These are phyloP conservation scores for Bromus sterilis DNA, from an alignment of 176 grass and related monocot genomes.

Conservation along the genomic window DNA sequence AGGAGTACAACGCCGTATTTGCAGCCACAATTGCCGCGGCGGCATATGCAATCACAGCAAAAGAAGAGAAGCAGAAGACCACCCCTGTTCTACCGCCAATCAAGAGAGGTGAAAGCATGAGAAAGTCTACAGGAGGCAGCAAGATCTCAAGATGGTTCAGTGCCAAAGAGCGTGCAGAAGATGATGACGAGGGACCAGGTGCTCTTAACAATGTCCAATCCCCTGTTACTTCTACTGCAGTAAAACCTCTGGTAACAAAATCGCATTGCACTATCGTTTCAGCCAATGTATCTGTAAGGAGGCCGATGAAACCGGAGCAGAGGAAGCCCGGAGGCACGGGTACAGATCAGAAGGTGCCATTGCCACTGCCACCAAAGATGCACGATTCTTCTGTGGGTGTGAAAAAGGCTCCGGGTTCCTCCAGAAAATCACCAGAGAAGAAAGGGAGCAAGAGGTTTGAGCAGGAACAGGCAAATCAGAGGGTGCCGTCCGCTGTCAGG, in stretches of 20 bases:
- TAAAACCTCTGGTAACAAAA: background rate
- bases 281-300: slow-evolving; percentile 34
- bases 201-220: background rate
- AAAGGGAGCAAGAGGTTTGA: slow-evolving; percentile 52
- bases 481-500: slow-evolving; percentile 19
- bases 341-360: slow-evolving; percentile 11
- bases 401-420: slow-evolving; percentile 47
- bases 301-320: slow-evolving; percentile 22
- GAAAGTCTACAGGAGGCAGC: slow-evolving; percentile 38
- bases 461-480: slow-evolving; percentile 40
- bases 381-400: slow-evolving; percentile 14
- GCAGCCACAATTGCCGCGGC: slow-evolving; percentile 55
- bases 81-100: background rate
- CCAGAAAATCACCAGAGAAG: slow-evolving; percentile 33
- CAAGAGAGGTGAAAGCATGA: slow-evolving; percentile 39
- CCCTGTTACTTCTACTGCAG: background rate
- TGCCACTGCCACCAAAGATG: slow-evolving; percentile 18
- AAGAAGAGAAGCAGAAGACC: slow-evolving; percentile 46
- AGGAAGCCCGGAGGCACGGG: background rate
- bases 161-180: slow-evolving; percentile 38
- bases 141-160: slow-evolving; percentile 69
- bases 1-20: slow-evolving; percentile 28
- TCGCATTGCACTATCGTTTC: background rate
- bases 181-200: slow-evolving; percentile 53
- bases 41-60: slow-evolving; percentile 50